Evolutionary conservation across 2,329 filamentous ascomycete species (phyloP).

Genomic region (Scedosporium apiospermum): DNA sequence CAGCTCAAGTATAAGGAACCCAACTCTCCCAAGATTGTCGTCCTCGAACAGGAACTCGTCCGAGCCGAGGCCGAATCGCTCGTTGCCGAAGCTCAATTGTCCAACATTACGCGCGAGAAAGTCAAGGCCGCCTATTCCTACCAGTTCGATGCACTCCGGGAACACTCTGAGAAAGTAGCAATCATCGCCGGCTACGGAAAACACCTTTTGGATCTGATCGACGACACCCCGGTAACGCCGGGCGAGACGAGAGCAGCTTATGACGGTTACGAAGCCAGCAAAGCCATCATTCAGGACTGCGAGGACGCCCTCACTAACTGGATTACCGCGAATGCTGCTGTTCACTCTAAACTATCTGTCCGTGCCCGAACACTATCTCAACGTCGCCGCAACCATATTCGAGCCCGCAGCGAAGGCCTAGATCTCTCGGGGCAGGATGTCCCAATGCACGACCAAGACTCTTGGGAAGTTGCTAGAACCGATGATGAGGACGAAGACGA

Average conservation of each 20-base stretch:
- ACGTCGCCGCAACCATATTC: conserved; percentile 66
- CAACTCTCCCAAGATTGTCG: conserved; percentile 93
- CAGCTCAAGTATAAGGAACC: conserved; percentile 99
- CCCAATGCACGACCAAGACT: conserved; percentile 67
- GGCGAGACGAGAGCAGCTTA: conserved; percentile 94
- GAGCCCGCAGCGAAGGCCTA: conserved; percentile 60
- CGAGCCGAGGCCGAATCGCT: conserved; percentile 98
- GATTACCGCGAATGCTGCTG: conserved; percentile 82
- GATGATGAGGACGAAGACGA: conserved; percentile 56
- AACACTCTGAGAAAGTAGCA: conserved; percentile 96
- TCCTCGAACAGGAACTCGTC: conserved; percentile 96
- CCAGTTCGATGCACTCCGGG: conserved; percentile 93
- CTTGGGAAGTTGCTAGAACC: conserved; percentile 66
- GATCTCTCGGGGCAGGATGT: conserved; percentile 79
- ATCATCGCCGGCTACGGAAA: conserved; percentile 98
- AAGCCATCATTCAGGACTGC: conserved; percentile 98
- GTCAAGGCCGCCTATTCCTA: conserved; percentile 97
- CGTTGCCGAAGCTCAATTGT: conserved; percentile 93
- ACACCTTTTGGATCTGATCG: conserved; percentile 92
- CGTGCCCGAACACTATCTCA: conserved; percentile 82
- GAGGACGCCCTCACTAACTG: conserved; percentile 96
- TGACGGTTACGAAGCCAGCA: conserved; percentile 96
- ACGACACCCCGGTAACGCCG: conserved; percentile 93
- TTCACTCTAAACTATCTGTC: conserved; percentile 77
- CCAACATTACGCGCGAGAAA: conserved; percentile 99